Evolutionary conservation across 2,329 filamentous ascomycete species (phyloP), one percentile per base, ranked within the genome.

Genomic region (Diaporthe eres): DNA sequence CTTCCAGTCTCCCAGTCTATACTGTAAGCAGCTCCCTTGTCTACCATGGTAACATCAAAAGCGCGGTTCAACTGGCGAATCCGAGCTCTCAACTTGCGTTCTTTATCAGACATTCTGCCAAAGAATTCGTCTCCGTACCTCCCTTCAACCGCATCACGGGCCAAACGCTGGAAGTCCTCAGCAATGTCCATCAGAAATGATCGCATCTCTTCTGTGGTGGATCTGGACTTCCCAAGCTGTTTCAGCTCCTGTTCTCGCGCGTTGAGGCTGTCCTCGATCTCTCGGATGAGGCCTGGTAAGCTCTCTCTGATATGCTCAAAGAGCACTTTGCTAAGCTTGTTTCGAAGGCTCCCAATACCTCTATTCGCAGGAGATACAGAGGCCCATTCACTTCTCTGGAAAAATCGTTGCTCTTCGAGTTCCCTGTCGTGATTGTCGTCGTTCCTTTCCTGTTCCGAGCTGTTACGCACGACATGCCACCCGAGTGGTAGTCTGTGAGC

Each of bases 401-500:
- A 83, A 74, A 86, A 85, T 0, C 75, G 37, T 2, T 77, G 58
- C 72, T 87, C 83, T 12, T 80, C 75, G 1, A 77, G 47, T 47
- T 87, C 83, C 6, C 84, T 81, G 31, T 80, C 77, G 1, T 80
- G 78, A 22, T 80, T 71, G 0, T 76, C 77, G 1, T 74, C 22
- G 0, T 65, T 72, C n/a, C 70, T 71, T 25, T 84, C 80, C 6
- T 80, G 77, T n/a, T 86, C 84, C 1, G 79, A 79, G 12, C 85
- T 81, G 75, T 91, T 91, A 28, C 85, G 87, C 7, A 92, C 77
- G 25, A 90, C 85, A 77, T 91, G 88, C 89, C 88, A 91, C 0
- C 89, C 89, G 0, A 87, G 84, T 44, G 84, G 79, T 1, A 86
- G 74, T 25, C 81, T 81, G 19, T 85, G 78, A 0, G 79, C 78